Evolutionary conservation across 106 monocot genomes (phyloP).

Genomic region (Dendrobium officinale): DNA sequence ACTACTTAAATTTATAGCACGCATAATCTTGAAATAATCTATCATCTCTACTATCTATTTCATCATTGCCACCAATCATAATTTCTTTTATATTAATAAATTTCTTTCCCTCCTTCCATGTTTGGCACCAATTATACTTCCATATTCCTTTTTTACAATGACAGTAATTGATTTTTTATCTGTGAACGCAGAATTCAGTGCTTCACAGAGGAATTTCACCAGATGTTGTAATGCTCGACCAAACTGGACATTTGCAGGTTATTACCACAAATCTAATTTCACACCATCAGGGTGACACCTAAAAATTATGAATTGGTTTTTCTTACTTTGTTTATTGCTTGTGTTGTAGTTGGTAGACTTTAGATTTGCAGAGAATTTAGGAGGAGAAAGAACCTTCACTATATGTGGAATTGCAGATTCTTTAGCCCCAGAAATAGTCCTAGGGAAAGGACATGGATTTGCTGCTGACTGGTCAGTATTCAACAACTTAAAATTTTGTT

Average conservation of each 20-base stretch:
- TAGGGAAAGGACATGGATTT: conserved; percentile 83
- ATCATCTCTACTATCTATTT: no score
- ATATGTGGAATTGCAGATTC: conserved; percentile 37
- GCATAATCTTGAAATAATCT: no score
- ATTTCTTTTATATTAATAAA: no score
- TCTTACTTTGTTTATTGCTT: neutral
- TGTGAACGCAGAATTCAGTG: conserved; percentile 53
- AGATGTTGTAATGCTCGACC: conserved; percentile 75
- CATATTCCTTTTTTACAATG: no score
- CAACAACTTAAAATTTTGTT: neutral
- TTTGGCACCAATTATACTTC: no score
- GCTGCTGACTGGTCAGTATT: conserved; percentile 74
- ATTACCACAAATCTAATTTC: neutral
- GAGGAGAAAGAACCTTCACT: conserved; percentile 58
- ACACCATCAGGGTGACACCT: neutral
- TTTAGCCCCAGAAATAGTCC: conserved; percentile 85
- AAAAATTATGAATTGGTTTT: neutral
- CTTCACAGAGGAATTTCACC: conserved; percentile 83
- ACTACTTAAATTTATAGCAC: no score
- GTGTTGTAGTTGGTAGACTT: conserved; percentile 70
- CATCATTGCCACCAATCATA: no score
- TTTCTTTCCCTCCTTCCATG: no score
- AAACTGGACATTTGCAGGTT: conserved; percentile 64
- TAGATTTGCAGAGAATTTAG: conserved; percentile 76
- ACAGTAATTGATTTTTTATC: neutral